These are phyloP conservation scores for Populus davidiana DNA, from an alignment of 345 rosid species.

Conservation along the genomic window DNA sequence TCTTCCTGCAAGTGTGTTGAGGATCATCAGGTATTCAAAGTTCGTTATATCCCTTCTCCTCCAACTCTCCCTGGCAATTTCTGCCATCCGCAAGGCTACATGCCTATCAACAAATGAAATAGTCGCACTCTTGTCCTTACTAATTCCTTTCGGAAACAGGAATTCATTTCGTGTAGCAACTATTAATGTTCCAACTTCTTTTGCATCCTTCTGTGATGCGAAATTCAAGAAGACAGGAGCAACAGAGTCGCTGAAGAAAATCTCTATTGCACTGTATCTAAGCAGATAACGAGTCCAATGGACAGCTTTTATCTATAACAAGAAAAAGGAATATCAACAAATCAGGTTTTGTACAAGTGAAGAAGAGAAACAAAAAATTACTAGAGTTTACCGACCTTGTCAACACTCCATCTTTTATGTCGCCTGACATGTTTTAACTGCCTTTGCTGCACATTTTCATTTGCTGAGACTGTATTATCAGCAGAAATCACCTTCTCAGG, in stretches of 20 bases:
- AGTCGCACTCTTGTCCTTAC: constrained; percentile 73
- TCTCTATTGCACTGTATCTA: constrained; percentile 81
- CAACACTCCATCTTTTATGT: constrained; percentile 83
- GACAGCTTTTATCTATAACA: constrained; percentile 68
- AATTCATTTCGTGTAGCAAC: constrained; percentile 85
- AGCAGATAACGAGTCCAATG: constrained; percentile 97
- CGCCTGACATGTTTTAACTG: constrained; percentile 68
- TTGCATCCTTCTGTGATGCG: constrained; percentile 72
- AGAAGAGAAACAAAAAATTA: constrained; percentile 12
- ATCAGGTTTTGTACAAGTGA: constrained; percentile 19
- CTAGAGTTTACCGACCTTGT: constrained; percentile 49
- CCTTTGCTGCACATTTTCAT: constrained; percentile 45
- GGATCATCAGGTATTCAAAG: constrained; percentile 90
- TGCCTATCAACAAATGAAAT: constrained; percentile 88
- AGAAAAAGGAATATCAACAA: constrained; percentile 21
- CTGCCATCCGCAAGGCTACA: constrained; percentile 87
- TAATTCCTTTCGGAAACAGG: constrained; percentile 71
- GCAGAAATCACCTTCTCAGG: constrained; percentile 42
- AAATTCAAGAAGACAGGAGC: constrained; percentile 83
- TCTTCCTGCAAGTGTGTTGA: constrained; percentile 93
- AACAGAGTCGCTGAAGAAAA: constrained; percentile 70
- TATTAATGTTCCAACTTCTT: constrained; percentile 77
- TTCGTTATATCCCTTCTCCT: constrained; percentile 90
- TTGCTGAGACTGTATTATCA: constrained; percentile 39
- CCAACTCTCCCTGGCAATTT: constrained; percentile 92